These are phyloP conservation scores for Soucietia sequanensis DNA, from an alignment of 805 yeast genomes.

Conservation along the genomic window DNA sequence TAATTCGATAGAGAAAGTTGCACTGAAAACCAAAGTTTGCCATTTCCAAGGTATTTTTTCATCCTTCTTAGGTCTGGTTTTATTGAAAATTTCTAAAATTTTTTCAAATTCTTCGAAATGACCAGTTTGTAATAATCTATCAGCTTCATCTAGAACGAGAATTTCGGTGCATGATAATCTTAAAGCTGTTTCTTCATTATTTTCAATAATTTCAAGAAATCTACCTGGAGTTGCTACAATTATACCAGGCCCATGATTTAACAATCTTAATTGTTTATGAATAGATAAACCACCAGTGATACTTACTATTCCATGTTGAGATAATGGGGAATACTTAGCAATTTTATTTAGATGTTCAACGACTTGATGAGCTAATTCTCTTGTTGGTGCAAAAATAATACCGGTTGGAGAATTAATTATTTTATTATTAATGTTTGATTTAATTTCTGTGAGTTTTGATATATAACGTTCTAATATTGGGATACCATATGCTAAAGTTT, in stretches of 20 bases:
- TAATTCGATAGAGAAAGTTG: slow-evolving; percentile 83
- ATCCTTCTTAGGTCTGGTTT: slow-evolving; percentile 43
- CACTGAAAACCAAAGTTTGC: slow-evolving; percentile 93
- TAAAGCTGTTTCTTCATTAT: slow-evolving; percentile 44
- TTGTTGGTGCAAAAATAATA: slow-evolving; percentile 87
- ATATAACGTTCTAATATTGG: slow-evolving; percentile 77
- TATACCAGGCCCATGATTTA: slow-evolving; percentile 72
- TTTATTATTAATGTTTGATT: slow-evolving; percentile 15
- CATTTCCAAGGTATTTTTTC: slow-evolving; percentile 39
- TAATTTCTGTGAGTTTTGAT: slow-evolving; percentile 15
- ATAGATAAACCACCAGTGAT: slow-evolving; percentile 95
- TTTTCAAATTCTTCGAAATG: slow-evolving; percentile 90
- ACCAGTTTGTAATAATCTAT: slow-evolving; percentile 90
- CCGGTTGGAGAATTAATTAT: slow-evolving; percentile 56
- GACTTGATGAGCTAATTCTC: slow-evolving; percentile 96
- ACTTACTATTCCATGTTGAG: slow-evolving; percentile 61
- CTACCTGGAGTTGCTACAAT: slow-evolving; percentile 97
- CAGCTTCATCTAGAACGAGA: slow-evolving; percentile 90
- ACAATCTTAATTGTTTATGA: slow-evolving; percentile 84
- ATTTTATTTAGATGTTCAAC: slow-evolving; percentile 67
- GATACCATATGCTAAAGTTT: slow-evolving; percentile 91
- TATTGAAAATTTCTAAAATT: slow-evolving; percentile 63
- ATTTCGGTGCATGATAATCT: slow-evolving; percentile 47
- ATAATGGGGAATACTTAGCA: slow-evolving; percentile 51
- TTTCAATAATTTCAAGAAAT: slow-evolving; percentile 75